These are phyloP conservation scores for Silene uniflora DNA, from an alignment of 148 eudicot genomes.

Conservation along the genomic window DNA sequence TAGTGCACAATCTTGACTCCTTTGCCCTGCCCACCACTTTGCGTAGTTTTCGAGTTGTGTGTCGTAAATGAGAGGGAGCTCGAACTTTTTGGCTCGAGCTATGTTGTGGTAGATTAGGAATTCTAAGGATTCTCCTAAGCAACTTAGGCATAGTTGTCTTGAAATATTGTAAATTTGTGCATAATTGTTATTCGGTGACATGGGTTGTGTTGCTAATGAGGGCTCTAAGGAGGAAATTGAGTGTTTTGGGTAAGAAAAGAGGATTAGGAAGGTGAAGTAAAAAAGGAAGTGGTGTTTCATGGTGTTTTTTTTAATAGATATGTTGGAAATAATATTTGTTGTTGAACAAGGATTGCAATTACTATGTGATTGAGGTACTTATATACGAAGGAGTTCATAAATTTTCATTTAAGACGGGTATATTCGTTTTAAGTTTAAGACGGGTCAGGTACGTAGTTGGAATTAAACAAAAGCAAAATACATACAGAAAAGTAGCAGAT, in stretches of 20 bases:
- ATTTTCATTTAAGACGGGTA: no score
- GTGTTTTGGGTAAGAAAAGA: not conserved
- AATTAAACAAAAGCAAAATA: no score
- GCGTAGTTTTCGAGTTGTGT: constrained; percentile 55
- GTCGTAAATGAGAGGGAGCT: constrained; percentile 62
- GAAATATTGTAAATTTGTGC: constrained; percentile 47
- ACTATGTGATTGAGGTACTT: not conserved
- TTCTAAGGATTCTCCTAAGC: constrained; percentile 50
- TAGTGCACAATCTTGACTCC: constrained; percentile 46
- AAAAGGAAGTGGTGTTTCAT: not conserved
- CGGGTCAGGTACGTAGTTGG: no score
- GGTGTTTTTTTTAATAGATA: no score
- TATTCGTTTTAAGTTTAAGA: no score
- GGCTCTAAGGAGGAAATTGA: constrained; percentile 8
- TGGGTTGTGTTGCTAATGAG: not conserved
- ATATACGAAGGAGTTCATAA: no score
- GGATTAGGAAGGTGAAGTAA: not conserved
- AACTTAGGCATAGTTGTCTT: constrained; percentile 63
- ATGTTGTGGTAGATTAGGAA: constrained; percentile 61
- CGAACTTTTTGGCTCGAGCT: constrained; percentile 60
- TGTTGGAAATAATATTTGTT: not conserved
- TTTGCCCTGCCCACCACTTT: constrained; percentile 63
- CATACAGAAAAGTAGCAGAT: no score
- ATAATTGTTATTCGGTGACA: constrained; percentile 17
- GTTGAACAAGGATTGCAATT: not conserved